Base-by-base conservation (phyloP, 129 eudicot species). In the Calendula officinalis region DNA sequence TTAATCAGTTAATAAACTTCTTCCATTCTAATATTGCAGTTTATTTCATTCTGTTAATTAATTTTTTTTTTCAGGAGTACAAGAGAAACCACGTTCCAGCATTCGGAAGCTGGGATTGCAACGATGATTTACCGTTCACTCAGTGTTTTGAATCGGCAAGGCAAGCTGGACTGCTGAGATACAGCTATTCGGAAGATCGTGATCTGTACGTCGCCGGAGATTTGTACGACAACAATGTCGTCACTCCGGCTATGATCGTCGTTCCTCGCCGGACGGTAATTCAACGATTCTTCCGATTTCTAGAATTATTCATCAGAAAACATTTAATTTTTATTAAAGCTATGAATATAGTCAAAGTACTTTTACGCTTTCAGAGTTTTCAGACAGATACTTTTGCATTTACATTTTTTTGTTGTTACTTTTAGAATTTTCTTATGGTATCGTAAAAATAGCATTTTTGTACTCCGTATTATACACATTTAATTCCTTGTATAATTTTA, bases 131-230 rank as follows among this genome's bases (percentile, higher is more conserved):
- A 1, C 94, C 96, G 1, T 91, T 87, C 58, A 91, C 98, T 6
- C 94, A 91, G 82, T 91, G 98, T 71, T 87, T 87, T 41, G 99
- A 92, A 62, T 65, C 88, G 10, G 95, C 96, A 0, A 74, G 95
- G 39, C 95, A 82, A 72, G 95, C 94, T 5, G 96, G 84, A 5
- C 41, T 85, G 36, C 76, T 80, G 6, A 82, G 90, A 8, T 82
- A 82, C 43, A 86, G 82, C 43, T 86, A 81, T 69, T 72, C 82
- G 9, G 77, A 90, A 61, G 96, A 92, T 11, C 88, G 96, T 22
- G 98, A 92, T 81, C 75, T 92, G 78, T 92, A 88, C 52, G 98
- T 92, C 5, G 78, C 98, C 50, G 98, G 98, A 7, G 98, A 92
- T 67, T 68, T 92, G 80, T 91, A 91, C 67, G 83, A 87, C 40